These are phyloP conservation scores for Pseudoneurospora amorphoporcata DNA, from an alignment of 495 filamentous ascomycete genomes.

Conservation along the genomic window DNA sequence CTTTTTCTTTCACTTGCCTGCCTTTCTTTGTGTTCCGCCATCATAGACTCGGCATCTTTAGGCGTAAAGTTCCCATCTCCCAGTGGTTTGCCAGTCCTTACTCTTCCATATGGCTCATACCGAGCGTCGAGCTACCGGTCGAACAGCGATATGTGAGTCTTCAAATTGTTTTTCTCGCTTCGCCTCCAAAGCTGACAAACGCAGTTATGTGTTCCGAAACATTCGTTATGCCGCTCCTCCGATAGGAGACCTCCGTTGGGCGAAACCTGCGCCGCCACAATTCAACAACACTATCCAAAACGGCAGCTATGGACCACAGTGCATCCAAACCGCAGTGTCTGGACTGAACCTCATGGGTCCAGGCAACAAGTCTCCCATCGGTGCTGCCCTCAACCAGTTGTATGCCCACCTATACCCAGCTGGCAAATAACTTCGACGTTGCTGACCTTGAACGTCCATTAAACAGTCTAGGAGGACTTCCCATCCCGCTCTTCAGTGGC, in stretches of 20 bases:
- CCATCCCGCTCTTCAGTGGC: slow-evolving; percentile 26
- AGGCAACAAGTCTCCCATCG: slow-evolving; percentile 25
- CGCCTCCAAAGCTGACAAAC: neutral
- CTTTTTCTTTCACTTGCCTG: neutral
- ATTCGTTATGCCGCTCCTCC: slow-evolving; percentile 49
- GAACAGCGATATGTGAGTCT: slow-evolving; percentile 11
- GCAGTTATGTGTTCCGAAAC: slow-evolving; percentile 42
- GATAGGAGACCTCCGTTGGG: slow-evolving; percentile 44
- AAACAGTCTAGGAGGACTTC: slow-evolving; percentile 24
- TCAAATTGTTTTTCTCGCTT: neutral
- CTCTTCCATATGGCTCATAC: slow-evolving; percentile 21
- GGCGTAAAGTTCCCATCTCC: neutral
- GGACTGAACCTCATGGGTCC: slow-evolving; percentile 27
- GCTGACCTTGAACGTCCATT: neutral
- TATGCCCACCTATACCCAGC: slow-evolving; percentile 1
- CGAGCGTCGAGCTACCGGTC: slow-evolving; percentile 13
- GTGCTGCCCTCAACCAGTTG: slow-evolving; percentile 29
- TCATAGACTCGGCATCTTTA: neutral
- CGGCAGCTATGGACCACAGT: slow-evolving; percentile 37
- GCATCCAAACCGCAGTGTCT: slow-evolving; percentile 29
- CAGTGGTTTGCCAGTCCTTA: slow-evolving; percentile 10
- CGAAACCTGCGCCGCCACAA: slow-evolving; percentile 40
- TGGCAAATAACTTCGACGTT: neutral
- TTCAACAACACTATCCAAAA: slow-evolving; percentile 38
- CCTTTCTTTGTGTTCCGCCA: neutral